Base-by-base conservation (phyloP, 2,329 filamentous ascomycete genomes). In the Alternaria triticimaculans region DNA sequence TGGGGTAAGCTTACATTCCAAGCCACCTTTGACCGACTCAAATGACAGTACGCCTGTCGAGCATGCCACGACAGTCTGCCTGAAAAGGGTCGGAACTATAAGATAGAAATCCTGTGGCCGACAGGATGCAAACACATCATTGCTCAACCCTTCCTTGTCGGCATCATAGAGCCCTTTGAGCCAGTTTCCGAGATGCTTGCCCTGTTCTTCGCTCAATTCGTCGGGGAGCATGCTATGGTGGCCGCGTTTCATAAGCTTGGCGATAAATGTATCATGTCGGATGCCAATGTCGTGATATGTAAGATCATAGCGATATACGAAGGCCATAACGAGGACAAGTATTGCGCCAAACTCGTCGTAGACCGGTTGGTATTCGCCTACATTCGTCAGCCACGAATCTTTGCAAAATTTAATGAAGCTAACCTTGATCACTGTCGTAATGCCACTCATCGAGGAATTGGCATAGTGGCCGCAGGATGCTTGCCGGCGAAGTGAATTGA, bases 291-390 rank as follows among this genome's bases (percentile, higher is more conserved):
- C 91, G 5, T 86, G 80, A 6, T 84, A 82, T 0, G 84, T 86
- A 10, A 96, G 83, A 55, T 88, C 87, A 72, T 94, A 95, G 14
- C 93, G 89, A 74, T 93, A 87, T n/a, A 90, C 86, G 67, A 94
- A 90, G 0, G 91, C 90, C 55, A 94, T 80, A 0, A 94, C 85
- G 3, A 96, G 83, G 2, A 96, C 84, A 8, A 96, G 81, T 15
- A 94, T 89, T 0, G 91, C 89, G 1, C 92, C 92, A 69, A 95
- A 96, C 71, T 96, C 93, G 73, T 96, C 93, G 71, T 96, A 96
- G 0, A 94, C 89, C 0, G 92, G 92, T 75, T 95, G 92, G 71
- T 93, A 93, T 75, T 96, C 93, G 57, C 88, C 89, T 84, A 33
- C 2, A 14, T 43, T 14, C 9, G 64, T 76, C 53, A 79, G 33